Evolutionary conservation across 2,329 filamentous ascomycete genomes (phyloP).

Genomic region (Rhynchosporium secalis): DNA sequence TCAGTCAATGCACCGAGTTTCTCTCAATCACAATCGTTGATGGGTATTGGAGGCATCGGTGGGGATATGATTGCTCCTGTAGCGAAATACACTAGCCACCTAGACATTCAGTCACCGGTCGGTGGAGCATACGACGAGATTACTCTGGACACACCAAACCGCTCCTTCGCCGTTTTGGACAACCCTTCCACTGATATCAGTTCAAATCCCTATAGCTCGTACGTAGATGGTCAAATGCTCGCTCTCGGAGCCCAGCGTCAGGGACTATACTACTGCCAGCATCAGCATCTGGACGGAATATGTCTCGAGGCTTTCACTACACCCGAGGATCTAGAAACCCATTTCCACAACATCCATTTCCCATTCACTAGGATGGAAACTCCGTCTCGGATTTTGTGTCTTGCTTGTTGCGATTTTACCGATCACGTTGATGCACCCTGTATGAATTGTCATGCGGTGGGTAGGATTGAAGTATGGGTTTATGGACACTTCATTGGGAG

Average conservation of each 20-base stretch:
- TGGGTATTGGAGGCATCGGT: conserved; percentile 29
- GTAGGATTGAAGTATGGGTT: conserved; percentile 31
- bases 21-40: conserved; percentile 24
- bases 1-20: conserved; percentile 16
- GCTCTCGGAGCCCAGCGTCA: conserved; percentile 27
- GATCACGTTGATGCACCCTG: conserved; percentile 20
- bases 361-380: conserved; percentile 33
- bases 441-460: conserved; percentile 19
- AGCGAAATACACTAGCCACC: conserved; percentile 10
- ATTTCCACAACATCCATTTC: conserved; percentile 35
- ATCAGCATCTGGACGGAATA: conserved; percentile 24
- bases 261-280: conserved; percentile 23
- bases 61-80: conserved; percentile 1
- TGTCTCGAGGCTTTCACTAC: conserved; percentile 27
- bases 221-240: conserved; percentile 30
- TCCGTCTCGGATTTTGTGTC: conserved; percentile 30
- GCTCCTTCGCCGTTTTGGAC: conserved; percentile 9
- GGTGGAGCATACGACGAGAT: conserved; percentile 15
- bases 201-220: conserved; percentile 25
- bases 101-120: conserved; percentile 28
- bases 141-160: conserved; percentile 18
- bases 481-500: conserved; percentile 33
- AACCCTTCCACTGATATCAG: conserved; percentile 8
- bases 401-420: conserved; percentile 23
- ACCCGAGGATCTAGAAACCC: conserved; percentile 28